Base-by-base conservation (phyloP, 164 flowering plant genomes). In the Tetracentron sinense region DNA sequence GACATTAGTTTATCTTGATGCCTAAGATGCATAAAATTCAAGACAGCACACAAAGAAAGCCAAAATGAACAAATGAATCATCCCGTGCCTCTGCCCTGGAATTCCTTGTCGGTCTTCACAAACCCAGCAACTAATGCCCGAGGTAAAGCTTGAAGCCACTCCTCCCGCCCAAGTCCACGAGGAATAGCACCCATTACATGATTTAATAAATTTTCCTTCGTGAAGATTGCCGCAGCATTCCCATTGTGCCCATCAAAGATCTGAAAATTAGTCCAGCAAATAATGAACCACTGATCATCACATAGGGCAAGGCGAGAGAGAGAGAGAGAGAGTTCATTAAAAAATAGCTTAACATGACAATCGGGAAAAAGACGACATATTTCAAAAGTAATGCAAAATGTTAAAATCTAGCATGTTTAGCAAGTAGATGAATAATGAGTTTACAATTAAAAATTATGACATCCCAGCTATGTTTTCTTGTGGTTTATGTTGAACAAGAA, bases 161-260 rank as follows among this genome's bases (percentile, higher is more conserved):
- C 94, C 17, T 85, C 94, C 51, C 86, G 67, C n/a, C 86, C 83
- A 68, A 89, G 89, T 22, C 89, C 90, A 30, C 74, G 82, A 22
- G 97, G 96, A 55, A 91, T 75, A 21, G 94, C 96, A 82, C 84
- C 67, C 67, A 87, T 31, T 7, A 91, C 85, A 72, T 91, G 87
- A 61, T 67, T 84, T 59, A 91, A 72, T 69, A 91, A 71, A 75
- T 85, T 60, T 35, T 91, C 97, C 73, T 75, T 81, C 0, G 96
- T 77, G 69, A 53, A 91, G 52, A 87, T 77, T 52, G 96, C 97
- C 5, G 97, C 97, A 49, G 93, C 90, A 70, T 74, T 84, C 38
- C 97, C 97, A 64, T 91, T 91, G 74, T 91, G 97, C 63, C 97
- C 97, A 75, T 91, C 97, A 68, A 91, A 91, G 42, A 91, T 74